Evolutionary conservation across 208 protist genomes (phyloP), one percentile per base, ranked within the genome.

Genomic region (Crithidia thermophila): DNA sequence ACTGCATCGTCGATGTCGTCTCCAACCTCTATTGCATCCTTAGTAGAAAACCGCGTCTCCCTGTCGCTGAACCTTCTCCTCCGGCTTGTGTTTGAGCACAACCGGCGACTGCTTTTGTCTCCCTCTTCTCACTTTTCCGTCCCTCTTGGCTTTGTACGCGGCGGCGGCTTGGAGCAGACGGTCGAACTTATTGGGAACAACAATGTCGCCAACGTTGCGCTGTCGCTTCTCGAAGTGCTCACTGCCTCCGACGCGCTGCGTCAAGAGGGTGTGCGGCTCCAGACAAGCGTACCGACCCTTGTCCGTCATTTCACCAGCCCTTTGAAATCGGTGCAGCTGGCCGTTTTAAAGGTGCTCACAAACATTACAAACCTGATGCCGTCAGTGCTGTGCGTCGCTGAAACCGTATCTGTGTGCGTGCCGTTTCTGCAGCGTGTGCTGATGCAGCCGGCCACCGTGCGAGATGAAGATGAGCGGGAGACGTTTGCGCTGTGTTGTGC

Each of bases 401-500:
- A 18, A 43, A 63, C 33, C 1, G 49, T 25, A 2, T 11, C n/a
- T 3, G 0, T 16, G 0, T 71, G 67, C 27, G 52, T 53, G 20
- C 33, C 18, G 0, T 72, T 70, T 14, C 28, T 49, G 18, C 40
- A 20, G 11, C 2, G 28, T 5, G 31, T 52, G 14, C 13, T 78
- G 33, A 37, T 49, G 3, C 36, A 20, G 3, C 10, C 47, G 21
- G 42, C n/a, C 34, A 40, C 53, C 10, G 28, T 62, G 4, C 5
- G 36, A 16, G 36, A 16, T 9, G 21, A 58, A 2, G 49, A 57
- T 4, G 87, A 92, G 23, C 51, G 34, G 5, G 47, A 75, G 40
- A 79, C 81, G 16, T 93, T 93, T 46, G 62, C 56, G 1, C 67
- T 94, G 1, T 96, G 91, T 64, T 84, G 82, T 43, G 73, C 82